Base-by-base conservation (phyloP, 2,329 filamentous ascomycete species). In the Fusarium bulbicola region DNA sequence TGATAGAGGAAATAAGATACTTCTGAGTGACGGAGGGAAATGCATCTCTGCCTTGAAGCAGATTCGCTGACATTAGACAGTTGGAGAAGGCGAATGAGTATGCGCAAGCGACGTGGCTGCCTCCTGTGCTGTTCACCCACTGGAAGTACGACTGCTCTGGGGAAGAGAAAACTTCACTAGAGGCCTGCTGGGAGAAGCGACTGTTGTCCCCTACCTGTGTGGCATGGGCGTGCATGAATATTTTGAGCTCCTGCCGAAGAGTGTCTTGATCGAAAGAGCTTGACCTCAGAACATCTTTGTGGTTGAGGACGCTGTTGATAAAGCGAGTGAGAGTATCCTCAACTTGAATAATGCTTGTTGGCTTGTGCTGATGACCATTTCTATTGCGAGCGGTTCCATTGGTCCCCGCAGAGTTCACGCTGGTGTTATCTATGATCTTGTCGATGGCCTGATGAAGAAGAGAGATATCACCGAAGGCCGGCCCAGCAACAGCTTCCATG, bases 351-450 rank as follows among this genome's bases (percentile, higher is more conserved):
- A 36, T 36, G 34, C 15, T 18, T 18, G 34, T 16, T 16, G 34
- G 20, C 30, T 52, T 32, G 2, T 14, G 13, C 4, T 26, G 9
- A 21, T 30, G 30, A 1, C 24, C 37, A 20, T 39, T 53, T 15
- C 34, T 18, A 9, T 28, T 26, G 6, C 3, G 18, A 13, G 3
- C 4, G 11, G 32, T 6, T 1, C n/a, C 49, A 26, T 24, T 20
- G 1, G 18, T 6, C 8, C n/a, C 6, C 0, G 13, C 2, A 1
- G 46, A 13, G 2, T 7, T 26, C n/a, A 8, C 7, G 1, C 6
- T 11, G 18, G 13, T 20, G 4, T 11, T 21, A 5, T 37, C 32
- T 34, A 52, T 52, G 7, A 52, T 15, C 9, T 21, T 30, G 20
- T 40, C 28, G 30, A 42, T 36, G 1, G 20, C 15, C 1, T 24